Evolutionary conservation across 1,284 basidiomycete genomes (phyloP), one percentile per base, ranked within the genome.

Genomic region (Bothia castanella): DNA sequence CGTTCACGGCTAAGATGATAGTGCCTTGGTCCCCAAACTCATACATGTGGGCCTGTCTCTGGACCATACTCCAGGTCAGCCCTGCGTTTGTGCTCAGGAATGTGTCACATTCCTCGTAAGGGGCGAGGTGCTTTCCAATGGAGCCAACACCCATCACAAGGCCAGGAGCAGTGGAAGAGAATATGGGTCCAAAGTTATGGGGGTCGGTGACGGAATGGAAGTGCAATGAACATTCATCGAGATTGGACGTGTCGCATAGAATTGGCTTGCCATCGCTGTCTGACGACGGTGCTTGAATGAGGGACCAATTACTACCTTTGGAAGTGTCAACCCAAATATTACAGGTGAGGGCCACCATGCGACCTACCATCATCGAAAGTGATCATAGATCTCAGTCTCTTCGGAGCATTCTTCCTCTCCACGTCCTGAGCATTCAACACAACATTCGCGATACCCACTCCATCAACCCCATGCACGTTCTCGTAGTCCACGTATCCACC

Each of bases 141-240:
- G 83, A 90, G 7, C 96, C 96, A 2, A 99, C 93, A 30, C 88
- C 96, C 89, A 99, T 96, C 30, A 93, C 86, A 54, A 93, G 81
- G 0, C 96, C 96, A 0, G 96, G 95, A 0, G 95, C 95, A 11
- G 91, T 87, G 0, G 92, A 94, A 1, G 93, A 96, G 71, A 98
- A 98, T 20, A 97, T 81, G 20, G 89, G 83, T 0, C 96, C 96
- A 58, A 88, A 89, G 69, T 97, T 99, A 72, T 96, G 94, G 2
- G 90, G 87, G 8, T 82, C 76, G 0, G 93, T 92, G 23, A 98
- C 91, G 4, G 92, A 94, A 69, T 97, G 89, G 8, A 99, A 74
- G 66, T 98, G 95, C 0, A 98, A 75, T 0, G 92, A 85, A 68
- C 96, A 98, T 2, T 69, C 70, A 0, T 80, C 74, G 1, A 63